These are phyloP conservation scores for Bryopsis sp. DNA, from an alignment of 139 green algal genomes.

Conservation along the genomic window DNA sequence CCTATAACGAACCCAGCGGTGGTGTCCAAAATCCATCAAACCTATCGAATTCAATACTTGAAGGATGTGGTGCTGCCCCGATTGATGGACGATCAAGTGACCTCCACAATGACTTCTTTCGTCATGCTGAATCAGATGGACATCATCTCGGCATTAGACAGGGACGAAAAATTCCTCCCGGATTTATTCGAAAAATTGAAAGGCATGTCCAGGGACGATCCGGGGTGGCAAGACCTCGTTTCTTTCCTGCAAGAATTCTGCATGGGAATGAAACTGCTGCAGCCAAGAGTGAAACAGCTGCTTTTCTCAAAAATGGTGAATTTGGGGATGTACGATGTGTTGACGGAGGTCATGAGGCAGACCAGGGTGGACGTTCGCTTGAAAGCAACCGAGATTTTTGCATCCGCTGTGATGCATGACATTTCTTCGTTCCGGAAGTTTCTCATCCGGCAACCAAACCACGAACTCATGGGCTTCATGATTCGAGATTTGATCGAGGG, in stretches of 20 bases:
- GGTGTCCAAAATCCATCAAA: conserved; percentile 90
- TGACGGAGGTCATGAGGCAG: conserved; percentile 39
- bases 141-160: conserved; percentile 48
- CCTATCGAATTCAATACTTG: conserved; percentile 84
- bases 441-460: conserved; percentile 49
- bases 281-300: conserved; percentile 40
- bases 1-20: conserved; percentile 60
- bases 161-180: conserved; percentile 69
- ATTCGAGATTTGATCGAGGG: conserved; percentile 44
- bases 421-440: conserved; percentile 59
- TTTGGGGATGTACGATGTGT: conserved; percentile 81
- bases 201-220: conserved; percentile 1
- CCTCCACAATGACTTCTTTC: conserved; percentile 69
- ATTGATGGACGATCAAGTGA: conserved; percentile 87
- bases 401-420: conserved; percentile 75
- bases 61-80: conserved; percentile 92
- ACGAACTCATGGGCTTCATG: conserved; percentile 60
- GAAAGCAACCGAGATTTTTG: conserved; percentile 74
- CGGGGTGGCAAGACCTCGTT: conserved; percentile 78
- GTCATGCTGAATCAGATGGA: conserved; percentile 94
- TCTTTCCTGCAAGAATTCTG: conserved; percentile 88
- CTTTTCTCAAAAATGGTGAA: conserved; percentile 65
- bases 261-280: conserved; percentile 74
- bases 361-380: conserved; percentile 43
- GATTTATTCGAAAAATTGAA: conserved; percentile 73